Evolutionary conservation across 768 basidiomycete species (phyloP).

Genomic region (Mycena rosella): DNA sequence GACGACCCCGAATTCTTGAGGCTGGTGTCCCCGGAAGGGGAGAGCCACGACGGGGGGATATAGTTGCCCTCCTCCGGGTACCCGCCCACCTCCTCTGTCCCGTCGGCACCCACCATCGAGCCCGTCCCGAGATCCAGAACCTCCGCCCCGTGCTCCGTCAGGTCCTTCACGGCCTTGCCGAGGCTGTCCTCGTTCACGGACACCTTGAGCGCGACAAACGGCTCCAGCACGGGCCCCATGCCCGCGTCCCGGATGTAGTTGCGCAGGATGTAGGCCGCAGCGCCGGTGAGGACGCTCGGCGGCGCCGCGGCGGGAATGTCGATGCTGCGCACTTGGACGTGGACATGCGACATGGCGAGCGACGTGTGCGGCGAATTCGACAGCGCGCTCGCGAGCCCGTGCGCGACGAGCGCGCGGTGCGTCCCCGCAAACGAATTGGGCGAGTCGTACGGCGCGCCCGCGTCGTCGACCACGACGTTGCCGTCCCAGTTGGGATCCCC

Average conservation of each 20-base stretch:
- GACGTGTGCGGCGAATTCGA: slow-evolving; percentile 86
- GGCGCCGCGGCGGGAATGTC: slow-evolving; percentile 56
- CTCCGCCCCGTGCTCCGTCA: slow-evolving; percentile 89
- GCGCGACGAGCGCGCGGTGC: slow-evolving; percentile 67
- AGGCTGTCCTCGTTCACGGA: slow-evolving; percentile 75
- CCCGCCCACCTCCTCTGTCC: slow-evolving; percentile 55
- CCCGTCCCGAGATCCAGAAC: slow-evolving; percentile 74
- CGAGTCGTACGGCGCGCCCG: slow-evolving; percentile 63
- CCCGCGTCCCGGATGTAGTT: slow-evolving; percentile 71
- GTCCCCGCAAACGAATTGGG: slow-evolving; percentile 62
- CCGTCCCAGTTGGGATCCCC: slow-evolving; percentile 83
- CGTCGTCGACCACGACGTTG: slow-evolving; percentile 74
- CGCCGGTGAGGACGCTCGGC: slow-evolving; percentile 72
- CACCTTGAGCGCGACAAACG: slow-evolving; percentile 78
- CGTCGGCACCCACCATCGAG: slow-evolving; percentile 47
- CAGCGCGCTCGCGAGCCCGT: slow-evolving; percentile 77
- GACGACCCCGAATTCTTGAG: slow-evolving; percentile 45
- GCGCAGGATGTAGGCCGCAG: slow-evolving; percentile 73
- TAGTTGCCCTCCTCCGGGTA: slow-evolving; percentile 77
- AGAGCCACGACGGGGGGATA: slow-evolving; percentile 80
- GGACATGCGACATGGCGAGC: slow-evolving; percentile 74
- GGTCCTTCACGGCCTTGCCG: slow-evolving; percentile 84
- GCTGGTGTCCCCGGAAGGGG: slow-evolving; percentile 68
- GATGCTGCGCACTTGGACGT: slow-evolving; percentile 65
- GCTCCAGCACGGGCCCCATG: slow-evolving; percentile 83